Evolutionary conservation across 1,139 yeast genomes (phyloP), one percentile per base, ranked within the genome.

Genomic region (Diutina pseudorugosa): DNA sequence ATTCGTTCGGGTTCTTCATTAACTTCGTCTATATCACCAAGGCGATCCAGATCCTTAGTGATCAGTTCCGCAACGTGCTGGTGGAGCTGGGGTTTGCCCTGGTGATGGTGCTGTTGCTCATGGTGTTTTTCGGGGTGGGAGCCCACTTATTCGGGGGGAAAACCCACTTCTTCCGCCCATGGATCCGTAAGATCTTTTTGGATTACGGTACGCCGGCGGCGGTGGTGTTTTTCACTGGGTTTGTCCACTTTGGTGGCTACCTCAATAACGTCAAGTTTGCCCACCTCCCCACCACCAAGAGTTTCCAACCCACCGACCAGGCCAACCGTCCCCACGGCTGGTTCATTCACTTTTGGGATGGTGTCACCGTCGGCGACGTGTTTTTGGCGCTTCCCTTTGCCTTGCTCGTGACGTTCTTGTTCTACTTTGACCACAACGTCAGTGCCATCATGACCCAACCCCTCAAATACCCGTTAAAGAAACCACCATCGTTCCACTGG

Each of bases 381-480:
- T 93, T 93, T 63, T 67, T 93, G 47, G 98, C 98, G 0, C 65
- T 93, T 6, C 98, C 98, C 0, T 93, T 93, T 74, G 98, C 96
- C 0, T 69, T 93, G 1, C 74, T 93, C 52, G 70, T 93, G 51
- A 89, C 98, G 0, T 77, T 85, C 52, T 69, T 93, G 53, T 91
- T 93, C 67, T 90, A 88, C 64, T 93, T 91, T 65, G 98, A 93
- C 67, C 98, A 93, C 66, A 93, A 93, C 59, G 95, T 93, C 16
- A 88, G 96, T 1, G 84, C 97, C 0, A 71, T 93, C 53, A 93
- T 93, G 79, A 89, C 96, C 53, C 98, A 91, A 66, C 83, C 83
- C 58, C 79, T 83, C 40, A 83, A 85, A 53, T 93, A 76, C 65
- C 95, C 95, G 5, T 70, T 93, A 53, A 80, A 72, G 53, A 93